Evolutionary conservation across 1,139 yeast species (phyloP), one percentile per base, ranked within the genome.

Genomic region (Lodderomyces metapsilosis): DNA sequence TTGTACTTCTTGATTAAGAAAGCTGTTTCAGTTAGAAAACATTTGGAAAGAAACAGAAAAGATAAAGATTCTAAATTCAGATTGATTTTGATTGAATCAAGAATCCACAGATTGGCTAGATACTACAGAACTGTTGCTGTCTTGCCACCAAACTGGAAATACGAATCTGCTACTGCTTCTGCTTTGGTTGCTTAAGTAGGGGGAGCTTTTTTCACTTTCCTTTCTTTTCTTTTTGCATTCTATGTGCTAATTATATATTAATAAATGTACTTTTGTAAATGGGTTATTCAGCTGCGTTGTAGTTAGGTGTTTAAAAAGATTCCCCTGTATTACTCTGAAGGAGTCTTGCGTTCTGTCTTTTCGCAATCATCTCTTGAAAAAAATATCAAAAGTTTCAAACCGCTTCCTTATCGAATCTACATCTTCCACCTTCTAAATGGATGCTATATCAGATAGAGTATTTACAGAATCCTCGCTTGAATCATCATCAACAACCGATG

Each of bases 71-170:
- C 98, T 64, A 92, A 92, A 82, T 92, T 94, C 95, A 89, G 99
- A 86, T 88, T 92, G 71, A 92, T 92, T 92, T 86, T 92, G 78
- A 89, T 94, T 73, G 99, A 92, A 82, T 91, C 98, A 57, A 89
- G 98, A 88, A 92, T 92, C 81, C 99, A 92, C 95, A 92, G 99
- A 86, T 88, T 92, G 75, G 96, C 98, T 63, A 88, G 99, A 84
- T 92, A 92, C 94, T 92, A 92, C 96, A 91, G 96, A 88, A 88
- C 96, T 65, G 95, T 88, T 64, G 81, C 95, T 70, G 98, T 92
- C 68, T 86, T 92, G 71, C 98, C 98, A 66, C 98, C 98, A 73
- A 89, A 87, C 92, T 92, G 98, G 98, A 92, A 92, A 83, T 92
- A 86, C 95, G 98, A 92, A 82, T 91, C 98, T 61, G 95, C 98